A percentile compares a stretch with the other conserved stretches of the same genome.
Conservation (phyloP, 1,284 basidiomycete species). For the Cryptococcus sp. region DNA sequence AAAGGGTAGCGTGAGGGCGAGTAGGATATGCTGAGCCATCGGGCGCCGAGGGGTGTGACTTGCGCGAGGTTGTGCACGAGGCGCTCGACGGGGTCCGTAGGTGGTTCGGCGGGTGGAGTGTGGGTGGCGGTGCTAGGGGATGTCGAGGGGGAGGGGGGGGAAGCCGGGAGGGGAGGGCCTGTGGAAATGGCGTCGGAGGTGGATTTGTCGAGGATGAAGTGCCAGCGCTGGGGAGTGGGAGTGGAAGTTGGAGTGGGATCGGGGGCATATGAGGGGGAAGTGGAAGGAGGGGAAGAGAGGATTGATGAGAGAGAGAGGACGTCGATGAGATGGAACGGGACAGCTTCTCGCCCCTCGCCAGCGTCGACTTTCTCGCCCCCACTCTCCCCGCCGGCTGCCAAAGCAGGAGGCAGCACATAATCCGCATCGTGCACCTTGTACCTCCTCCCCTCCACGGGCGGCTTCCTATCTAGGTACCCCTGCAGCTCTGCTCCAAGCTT, state of each 20-base stretch:
- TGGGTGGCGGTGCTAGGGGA: no score
- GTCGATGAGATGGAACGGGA: constrained; percentile 10
- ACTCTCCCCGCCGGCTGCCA: not conserved
- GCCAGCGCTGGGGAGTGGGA: constrained; percentile 21
- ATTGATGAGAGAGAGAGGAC: constrained; percentile 9
- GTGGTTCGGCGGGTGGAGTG: not conserved
- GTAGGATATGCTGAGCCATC: constrained; percentile 41
- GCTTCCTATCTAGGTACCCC: not conserved
- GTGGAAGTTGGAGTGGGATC: no score
- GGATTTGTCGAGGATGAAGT: constrained; percentile 43
- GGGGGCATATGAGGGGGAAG: no score
- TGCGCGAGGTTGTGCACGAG: constrained; percentile 26
- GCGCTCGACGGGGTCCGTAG: constrained; percentile 24
- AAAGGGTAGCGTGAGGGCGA: constrained; percentile 35
- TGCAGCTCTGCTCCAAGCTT: constrained; percentile 23
- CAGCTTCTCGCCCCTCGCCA: not conserved
- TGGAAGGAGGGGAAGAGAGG: not conserved
- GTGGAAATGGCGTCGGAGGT: constrained; percentile 48
- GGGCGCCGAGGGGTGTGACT: constrained; percentile 17
- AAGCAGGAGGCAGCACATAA: constrained; percentile 22
- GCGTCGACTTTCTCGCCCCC: not conserved
- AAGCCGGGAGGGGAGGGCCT: constrained; percentile 10
- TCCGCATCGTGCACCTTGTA: constrained; percentile 35
- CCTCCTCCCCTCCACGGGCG: not conserved
- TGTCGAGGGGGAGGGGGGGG: not conserved